Evolutionary conservation across 2,329 filamentous ascomycete species (phyloP), one percentile per base, ranked within the genome.

Genomic region (Penicillium sp.): DNA sequence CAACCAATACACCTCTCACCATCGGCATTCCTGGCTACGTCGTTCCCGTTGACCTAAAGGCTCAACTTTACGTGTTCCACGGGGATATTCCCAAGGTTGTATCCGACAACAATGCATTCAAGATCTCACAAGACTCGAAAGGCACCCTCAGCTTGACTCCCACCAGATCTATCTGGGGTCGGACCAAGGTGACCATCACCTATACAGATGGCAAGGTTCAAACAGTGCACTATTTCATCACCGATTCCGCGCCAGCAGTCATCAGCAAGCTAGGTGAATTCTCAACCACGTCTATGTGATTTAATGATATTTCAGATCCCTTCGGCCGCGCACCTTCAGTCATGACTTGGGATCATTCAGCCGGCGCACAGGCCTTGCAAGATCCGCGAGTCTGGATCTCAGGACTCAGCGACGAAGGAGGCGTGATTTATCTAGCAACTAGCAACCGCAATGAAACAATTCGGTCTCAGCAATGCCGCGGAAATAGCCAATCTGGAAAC

Each of bases 391-490:
- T 81, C 7, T 88, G 86, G 86, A 82, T 88, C 4, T 81, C 85
- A 0, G 86, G 86, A 0, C 77, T 88, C 0, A 87, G 84, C 59
- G 86, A 88, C 60, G 86, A 88, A 73, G 86, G 79, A 0, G 86
- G 86, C 1, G 83, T 83, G 1, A 82, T 85, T 0, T 87, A 82
- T 63, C 79, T 87, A 0, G 84, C 85, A 0, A 82, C 79, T 87
- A 0, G 84, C 85, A 0, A 82, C 84, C 0, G 75, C 81, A 1
- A 81, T 85, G 75, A 88, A 88, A 72, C 83, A 86, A 60, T 78
- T 79, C 1, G 70, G 81, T 7, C 83, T 83, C 37, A 85, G 86
- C 0, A 72, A 80, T 10, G 76, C 81, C 0, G 73, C 72, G 0
- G 84, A 88, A 63, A 72, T 88, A 0, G 67, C 76, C 0, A 82